Base-by-base conservation (phyloP, 2,329 filamentous ascomycete genomes). In the Aspergillus sp. region DNA sequence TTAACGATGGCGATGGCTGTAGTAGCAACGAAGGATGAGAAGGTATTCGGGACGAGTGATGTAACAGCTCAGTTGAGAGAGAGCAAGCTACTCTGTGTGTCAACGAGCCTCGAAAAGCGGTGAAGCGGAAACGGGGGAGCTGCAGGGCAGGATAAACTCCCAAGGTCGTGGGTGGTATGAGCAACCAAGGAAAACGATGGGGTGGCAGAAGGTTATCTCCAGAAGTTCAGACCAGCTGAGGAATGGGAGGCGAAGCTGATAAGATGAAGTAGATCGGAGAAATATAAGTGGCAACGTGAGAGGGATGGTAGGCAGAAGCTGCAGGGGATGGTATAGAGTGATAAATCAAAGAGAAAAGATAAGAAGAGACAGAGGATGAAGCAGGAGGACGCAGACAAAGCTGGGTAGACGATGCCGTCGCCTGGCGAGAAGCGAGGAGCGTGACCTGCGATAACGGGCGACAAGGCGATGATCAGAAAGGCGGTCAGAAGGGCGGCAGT, bases 401-500 rank as follows among this genome's bases (percentile, higher is more conserved):
- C 44, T 38, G 36, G 50, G 47, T 55, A 48, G 55, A 57, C 48
- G 60, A 58, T 60, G 58, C 58, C 55, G 62, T 61, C 53, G 45
- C 41, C 58, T 45, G 57, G 61, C 57, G 61, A 51, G 54, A 22
- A 53, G 39, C 48, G 48, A 43, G 53, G 26, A 66, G 67, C 62
- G 63, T 66, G 63, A 63, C 66, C 66, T 62, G 62, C 64, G 69
- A 71, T 70, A 72, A 71, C 66, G 65, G 68, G 59, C 60, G 59
- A 49, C 49, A 58, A 55, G 34, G 62, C 58, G 54, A 56, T 55
- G 56, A 58, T 55, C 48, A 32, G 43, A 55, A 65, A 69, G 68
- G 70, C 69, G 70, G 70, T 71, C 66, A 71, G 68, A 51, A 67
- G 66, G 63, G 68, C 66, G 67, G 66, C 61, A 30, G 61, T 62